Conservation (phyloP, 495 filamentous ascomycete species). For the Xylaria acuta region DNA sequence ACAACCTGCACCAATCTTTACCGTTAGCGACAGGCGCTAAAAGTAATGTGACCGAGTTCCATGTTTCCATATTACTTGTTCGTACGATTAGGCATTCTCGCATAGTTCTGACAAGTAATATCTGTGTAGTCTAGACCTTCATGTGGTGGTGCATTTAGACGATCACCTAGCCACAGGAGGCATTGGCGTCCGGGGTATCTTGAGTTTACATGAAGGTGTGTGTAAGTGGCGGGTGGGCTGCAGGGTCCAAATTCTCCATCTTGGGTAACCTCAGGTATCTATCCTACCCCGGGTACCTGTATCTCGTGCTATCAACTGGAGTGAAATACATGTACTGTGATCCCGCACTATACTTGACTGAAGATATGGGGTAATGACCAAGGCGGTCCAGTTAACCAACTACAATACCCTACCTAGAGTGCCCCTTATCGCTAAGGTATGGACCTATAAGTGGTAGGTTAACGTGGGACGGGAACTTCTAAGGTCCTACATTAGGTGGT, state of each 20-base stretch:
- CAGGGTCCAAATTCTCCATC: neutral
- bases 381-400: neutral
- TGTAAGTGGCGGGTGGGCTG: neutral
- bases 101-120: neutral
- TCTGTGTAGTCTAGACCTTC: neutral
- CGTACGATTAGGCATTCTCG: neutral
- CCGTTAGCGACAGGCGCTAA: slow-evolving; percentile 8
- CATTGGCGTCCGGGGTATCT: neutral
- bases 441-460: neutral
- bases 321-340: neutral
- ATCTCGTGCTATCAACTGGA: neutral
- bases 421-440: neutral
- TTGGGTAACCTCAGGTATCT: slow-evolving; percentile 1
- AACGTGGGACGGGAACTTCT: slow-evolving; percentile 5
- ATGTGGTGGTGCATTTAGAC: neutral
- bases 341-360: neutral
- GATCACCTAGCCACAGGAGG: neutral
- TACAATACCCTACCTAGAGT: neutral
- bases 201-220: neutral
- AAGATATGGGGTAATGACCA: slow-evolving; percentile 14
- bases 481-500: neutral
- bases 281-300: neutral
- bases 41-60: slow-evolving; percentile 15
- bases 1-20: neutral
- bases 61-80: neutral